phyloP scores from a whole-genome alignment of 495 filamentous ascomycete species.

The Tuber brumale region DNA sequence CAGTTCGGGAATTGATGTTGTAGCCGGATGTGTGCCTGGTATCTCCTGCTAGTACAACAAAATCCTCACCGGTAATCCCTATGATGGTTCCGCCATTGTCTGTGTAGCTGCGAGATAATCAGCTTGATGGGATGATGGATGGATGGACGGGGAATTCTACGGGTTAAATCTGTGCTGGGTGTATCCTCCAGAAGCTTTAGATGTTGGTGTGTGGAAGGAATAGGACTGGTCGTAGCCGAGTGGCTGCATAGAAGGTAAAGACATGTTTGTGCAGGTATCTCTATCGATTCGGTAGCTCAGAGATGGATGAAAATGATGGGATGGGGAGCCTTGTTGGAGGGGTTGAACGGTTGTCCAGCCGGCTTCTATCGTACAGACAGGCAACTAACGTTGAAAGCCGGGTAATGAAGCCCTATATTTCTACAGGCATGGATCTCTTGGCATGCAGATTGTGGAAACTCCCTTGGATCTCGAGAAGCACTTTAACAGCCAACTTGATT shows the following conservation, averaged over 20 bases:
- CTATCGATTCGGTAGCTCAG: constrained; percentile 12
- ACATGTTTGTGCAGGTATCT: constrained; percentile 45
- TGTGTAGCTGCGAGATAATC: constrained; percentile 57
- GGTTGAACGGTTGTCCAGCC: constrained; percentile 25
- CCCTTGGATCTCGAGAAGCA: neutral
- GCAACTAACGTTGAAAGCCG: constrained; percentile 18
- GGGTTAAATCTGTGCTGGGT: constrained; percentile 87
- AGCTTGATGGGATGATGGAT: constrained; percentile 20
- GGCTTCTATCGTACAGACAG: constrained; percentile 16
- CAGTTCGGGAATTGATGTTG: constrained; percentile 94
- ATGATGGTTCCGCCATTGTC: constrained; percentile 97
- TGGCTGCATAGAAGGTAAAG: constrained; percentile 46
- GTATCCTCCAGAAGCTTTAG: constrained; percentile 46
- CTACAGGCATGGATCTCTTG: neutral
- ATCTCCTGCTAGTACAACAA: constrained; percentile 92
- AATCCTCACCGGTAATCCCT: constrained; percentile 87
- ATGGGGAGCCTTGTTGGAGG: constrained; percentile 21
- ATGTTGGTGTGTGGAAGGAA: constrained; percentile 57
- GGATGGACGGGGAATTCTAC: constrained; percentile 46
- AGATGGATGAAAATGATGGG: constrained; percentile 24
- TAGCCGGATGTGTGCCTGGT: constrained; percentile 91
- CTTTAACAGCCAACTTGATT: constrained; percentile 1
- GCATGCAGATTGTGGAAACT: constrained; percentile 11
- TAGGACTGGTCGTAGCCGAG: constrained; percentile 47
- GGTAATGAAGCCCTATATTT: constrained; percentile 11